Evolutionary conservation across 1,139 yeast genomes (phyloP).

Genomic region (Yamadazyma sp.): DNA sequence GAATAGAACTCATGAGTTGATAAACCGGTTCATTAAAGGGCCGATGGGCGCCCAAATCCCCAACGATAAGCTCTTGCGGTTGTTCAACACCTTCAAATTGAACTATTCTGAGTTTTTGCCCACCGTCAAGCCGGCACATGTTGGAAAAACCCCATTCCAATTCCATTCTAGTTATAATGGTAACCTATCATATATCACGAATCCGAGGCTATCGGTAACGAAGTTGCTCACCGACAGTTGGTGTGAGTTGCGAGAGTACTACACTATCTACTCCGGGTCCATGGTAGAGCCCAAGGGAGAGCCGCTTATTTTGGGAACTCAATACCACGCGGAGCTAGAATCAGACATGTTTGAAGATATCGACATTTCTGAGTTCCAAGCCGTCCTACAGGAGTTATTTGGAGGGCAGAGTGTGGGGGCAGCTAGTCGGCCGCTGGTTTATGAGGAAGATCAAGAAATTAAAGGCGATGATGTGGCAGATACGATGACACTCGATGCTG

Average conservation of each 20-base stretch:
- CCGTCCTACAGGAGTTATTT: conserved; percentile 5
- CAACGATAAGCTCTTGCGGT: conserved; percentile 13
- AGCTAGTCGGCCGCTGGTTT: not conserved
- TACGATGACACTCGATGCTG: conserved; percentile 7
- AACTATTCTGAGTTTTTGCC: conserved; percentile 15
- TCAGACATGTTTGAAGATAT: conserved; percentile 33
- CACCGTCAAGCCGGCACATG: conserved; percentile 13
- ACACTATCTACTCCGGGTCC: conserved; percentile 41
- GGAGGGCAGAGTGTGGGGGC: not conserved
- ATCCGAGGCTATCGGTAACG: conserved; percentile 47
- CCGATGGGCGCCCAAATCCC: conserved; percentile 6
- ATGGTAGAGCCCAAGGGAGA: conserved; percentile 24
- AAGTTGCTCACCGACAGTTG: conserved; percentile 45
- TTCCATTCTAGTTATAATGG: conserved; percentile 25
- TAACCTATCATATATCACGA: conserved; percentile 23
- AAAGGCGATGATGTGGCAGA: not conserved
- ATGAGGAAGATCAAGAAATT: not conserved
- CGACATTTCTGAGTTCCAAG: conserved; percentile 22
- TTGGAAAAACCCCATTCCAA: conserved; percentile 23
- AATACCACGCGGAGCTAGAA: conserved; percentile 45
- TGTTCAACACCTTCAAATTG: conserved; percentile 14
- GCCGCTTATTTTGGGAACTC: conserved; percentile 39
- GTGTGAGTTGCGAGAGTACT: conserved; percentile 53
- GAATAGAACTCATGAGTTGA: conserved; percentile 4
- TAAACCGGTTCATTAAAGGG: conserved; percentile 11